Evolutionary conservation across 305 asterid genomes (phyloP).

Genomic region (Coffea humblotiana): DNA sequence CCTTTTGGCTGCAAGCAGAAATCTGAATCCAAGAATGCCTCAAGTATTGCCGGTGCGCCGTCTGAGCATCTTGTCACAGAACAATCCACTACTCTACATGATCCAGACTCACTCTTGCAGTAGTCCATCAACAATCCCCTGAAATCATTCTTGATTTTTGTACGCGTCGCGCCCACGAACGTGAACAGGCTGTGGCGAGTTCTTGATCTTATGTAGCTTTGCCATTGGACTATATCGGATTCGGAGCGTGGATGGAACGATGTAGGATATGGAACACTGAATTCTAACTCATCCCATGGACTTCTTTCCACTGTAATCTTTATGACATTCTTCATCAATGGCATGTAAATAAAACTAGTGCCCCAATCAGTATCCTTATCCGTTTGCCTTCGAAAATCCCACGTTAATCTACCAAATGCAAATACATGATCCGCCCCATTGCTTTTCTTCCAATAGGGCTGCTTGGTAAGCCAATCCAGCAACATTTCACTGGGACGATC

Average conservation of each 20-base stretch:
- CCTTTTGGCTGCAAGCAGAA: slow-evolving; percentile 78
- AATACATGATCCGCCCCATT: slow-evolving; percentile 77
- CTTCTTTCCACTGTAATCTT: slow-evolving; percentile 48
- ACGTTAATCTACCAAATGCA: slow-evolving; percentile 62
- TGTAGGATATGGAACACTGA: slow-evolving; percentile 72
- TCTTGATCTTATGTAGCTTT: slow-evolving; percentile 36
- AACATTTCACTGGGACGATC: slow-evolving; percentile 38
- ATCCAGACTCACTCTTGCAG: slow-evolving; percentile 36
- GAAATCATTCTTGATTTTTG: slow-evolving; percentile 60
- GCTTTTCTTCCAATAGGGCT: slow-evolving; percentile 39
- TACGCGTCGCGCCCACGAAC: slow-evolving; percentile 66
- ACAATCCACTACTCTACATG: slow-evolving; percentile 62
- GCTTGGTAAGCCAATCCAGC: slow-evolving; percentile 56
- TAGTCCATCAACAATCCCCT: slow-evolving; percentile 49
- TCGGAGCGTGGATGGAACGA: slow-evolving; percentile 65
- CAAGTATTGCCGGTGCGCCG: slow-evolving; percentile 64
- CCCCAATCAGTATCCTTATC: slow-evolving; percentile 66
- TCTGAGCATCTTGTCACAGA: slow-evolving; percentile 42
- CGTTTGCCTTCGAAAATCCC: slow-evolving; percentile 63
- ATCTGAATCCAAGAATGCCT: slow-evolving; percentile 58
- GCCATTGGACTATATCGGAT: slow-evolving; percentile 57
- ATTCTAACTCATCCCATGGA: slow-evolving; percentile 56
- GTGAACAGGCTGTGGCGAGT: slow-evolving; percentile 43
- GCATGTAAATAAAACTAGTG: slow-evolving; percentile 54
- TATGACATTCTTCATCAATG: slow-evolving; percentile 61